Evolutionary conservation across 495 filamentous ascomycete species (phyloP).

Genomic region (Amniculicola lignicola): DNA sequence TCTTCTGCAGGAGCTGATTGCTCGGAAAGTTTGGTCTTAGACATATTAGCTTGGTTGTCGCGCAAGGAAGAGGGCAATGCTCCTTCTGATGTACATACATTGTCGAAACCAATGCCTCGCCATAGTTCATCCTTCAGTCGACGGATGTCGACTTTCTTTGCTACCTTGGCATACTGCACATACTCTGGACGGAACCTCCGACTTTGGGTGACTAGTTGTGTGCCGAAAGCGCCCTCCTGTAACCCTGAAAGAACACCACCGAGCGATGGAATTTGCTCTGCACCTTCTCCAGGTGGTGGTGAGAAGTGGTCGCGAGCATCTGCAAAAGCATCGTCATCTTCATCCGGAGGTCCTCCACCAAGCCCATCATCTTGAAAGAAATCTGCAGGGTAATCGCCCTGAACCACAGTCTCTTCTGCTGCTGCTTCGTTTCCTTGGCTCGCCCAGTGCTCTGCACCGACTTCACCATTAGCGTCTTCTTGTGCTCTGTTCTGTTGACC

Average conservation of each 20-base stretch:
- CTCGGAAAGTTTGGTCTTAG: neutral
- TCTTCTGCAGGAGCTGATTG: constrained; percentile 6
- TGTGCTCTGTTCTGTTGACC: constrained; percentile 40
- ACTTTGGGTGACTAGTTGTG: constrained; percentile 87
- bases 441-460: constrained; percentile 97
- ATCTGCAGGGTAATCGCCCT: constrained; percentile 86
- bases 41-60: neutral
- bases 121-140: constrained; percentile 94
- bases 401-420: constrained; percentile 54
- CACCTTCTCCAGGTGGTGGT: constrained; percentile 59
- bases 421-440: constrained; percentile 55
- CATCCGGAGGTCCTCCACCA: constrained; percentile 68
- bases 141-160: constrained; percentile 98
- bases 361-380: constrained; percentile 97
- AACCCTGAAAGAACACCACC: constrained; percentile 43
- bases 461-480: constrained; percentile 64
- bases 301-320: constrained; percentile 90
- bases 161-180: constrained; percentile 90
- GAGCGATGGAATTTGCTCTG: constrained; percentile 41
- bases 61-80: neutral
- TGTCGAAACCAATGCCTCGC: constrained; percentile 74
- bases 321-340: constrained; percentile 82
- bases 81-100: constrained; percentile 26
- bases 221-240: constrained; percentile 64
- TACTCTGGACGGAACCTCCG: constrained; percentile 85